These are phyloP conservation scores for Mycena albidolilacea DNA, from an alignment of 768 basidiomycete genomes.

Conservation along the genomic window DNA sequence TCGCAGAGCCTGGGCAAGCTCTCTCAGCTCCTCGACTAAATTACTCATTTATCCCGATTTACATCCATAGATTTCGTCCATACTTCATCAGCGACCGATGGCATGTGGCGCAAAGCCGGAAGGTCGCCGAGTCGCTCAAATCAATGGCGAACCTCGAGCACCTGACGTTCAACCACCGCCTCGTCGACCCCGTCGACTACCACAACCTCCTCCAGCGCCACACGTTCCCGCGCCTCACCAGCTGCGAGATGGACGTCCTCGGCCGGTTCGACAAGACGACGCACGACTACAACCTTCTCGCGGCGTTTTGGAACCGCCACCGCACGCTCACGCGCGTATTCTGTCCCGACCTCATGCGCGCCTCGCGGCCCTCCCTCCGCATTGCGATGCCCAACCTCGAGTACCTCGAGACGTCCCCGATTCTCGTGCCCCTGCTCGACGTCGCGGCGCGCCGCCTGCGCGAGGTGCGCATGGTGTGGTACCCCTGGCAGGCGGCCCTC, in stretches of 20 bases:
- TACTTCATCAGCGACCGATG: constrained; percentile 6
- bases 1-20: not conserved
- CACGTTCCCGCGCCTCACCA: not conserved
- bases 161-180: constrained; percentile 5
- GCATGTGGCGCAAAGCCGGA: not conserved
- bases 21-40: not conserved
- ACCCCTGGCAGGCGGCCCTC: not conserved
- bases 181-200: constrained; percentile 2
- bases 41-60: not conserved
- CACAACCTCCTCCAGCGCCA: not conserved
- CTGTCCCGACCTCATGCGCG: not conserved
- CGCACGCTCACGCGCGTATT: not conserved
- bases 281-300: constrained; percentile 3
- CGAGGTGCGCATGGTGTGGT: not conserved
- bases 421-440: not conserved
- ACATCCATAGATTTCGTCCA: not conserved
- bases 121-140: not conserved
- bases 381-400: not conserved
- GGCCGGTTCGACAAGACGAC: not conserved
- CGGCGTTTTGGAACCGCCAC: not conserved
- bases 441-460: not conserved
- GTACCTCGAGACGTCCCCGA: not conserved
- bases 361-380: not conserved
- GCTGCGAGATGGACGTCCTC: constrained; percentile 1
- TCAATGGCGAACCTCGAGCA: constrained; percentile 3